These are phyloP conservation scores for Austroboletus eburneus DNA, from an alignment of 768 basidiomycete species.

Conservation along the genomic window DNA sequence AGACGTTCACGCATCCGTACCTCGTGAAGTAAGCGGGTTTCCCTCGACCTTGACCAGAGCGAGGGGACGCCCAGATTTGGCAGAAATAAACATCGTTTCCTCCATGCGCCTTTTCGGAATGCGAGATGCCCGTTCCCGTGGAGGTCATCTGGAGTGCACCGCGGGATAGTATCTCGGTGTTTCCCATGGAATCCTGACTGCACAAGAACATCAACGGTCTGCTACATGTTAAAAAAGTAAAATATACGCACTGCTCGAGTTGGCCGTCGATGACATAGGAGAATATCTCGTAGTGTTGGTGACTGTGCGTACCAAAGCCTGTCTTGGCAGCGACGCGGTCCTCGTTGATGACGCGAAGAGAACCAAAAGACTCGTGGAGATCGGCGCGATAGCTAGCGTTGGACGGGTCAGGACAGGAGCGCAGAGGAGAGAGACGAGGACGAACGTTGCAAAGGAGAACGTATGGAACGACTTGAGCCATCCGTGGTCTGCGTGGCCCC, in stretches of 20 bases:
- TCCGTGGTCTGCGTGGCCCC: conserved; percentile 73
- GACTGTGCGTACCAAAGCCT: conserved; percentile 85
- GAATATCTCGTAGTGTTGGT: conserved; percentile 89
- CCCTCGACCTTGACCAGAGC: conserved; percentile 19
- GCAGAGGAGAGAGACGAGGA: conserved; percentile 9
- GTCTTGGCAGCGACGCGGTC: conserved; percentile 72
- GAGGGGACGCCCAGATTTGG: conserved; percentile 67
- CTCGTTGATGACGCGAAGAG: conserved; percentile 89
- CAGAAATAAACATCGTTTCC: conserved; percentile 51
- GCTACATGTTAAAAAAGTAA: neutral
- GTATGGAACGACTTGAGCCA: conserved; percentile 90
- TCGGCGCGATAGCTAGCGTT: conserved; percentile 49
- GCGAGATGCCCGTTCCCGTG: conserved; percentile 87
- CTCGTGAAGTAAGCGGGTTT: conserved; percentile 83
- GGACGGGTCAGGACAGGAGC: conserved; percentile 13
- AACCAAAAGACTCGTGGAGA: conserved; percentile 62
- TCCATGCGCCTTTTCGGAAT: conserved; percentile 64
- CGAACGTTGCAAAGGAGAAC: conserved; percentile 69
- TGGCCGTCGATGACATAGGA: conserved; percentile 78
- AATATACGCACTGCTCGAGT: conserved; percentile 66
- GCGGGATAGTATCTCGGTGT: conserved; percentile 81
- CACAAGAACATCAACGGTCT: neutral
- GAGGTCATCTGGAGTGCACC: conserved; percentile 92
- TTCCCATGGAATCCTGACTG: conserved; percentile 90
- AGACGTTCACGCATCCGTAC: no score